phyloP scores from a whole-genome alignment of 2,329 filamentous ascomycete species.

The Xylariaceae sp. region DNA sequence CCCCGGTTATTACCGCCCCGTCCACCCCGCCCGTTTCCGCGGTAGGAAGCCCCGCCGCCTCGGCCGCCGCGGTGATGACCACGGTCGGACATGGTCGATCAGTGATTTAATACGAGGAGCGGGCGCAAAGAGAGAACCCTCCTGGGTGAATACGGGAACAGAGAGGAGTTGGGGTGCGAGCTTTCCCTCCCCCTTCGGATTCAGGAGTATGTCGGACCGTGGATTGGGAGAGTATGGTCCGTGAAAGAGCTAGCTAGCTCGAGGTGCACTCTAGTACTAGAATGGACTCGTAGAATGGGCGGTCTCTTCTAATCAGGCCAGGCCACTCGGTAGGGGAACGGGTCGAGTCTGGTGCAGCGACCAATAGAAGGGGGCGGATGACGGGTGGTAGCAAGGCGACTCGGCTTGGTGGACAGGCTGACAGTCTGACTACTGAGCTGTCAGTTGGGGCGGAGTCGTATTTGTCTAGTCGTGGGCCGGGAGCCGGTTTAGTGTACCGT shows the following conservation, averaged over 20 bases:
- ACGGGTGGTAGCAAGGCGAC: neutral
- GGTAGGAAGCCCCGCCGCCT: constrained; percentile 37
- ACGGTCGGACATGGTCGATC: constrained; percentile 46
- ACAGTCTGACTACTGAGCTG: neutral
- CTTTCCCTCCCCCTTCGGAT: neutral
- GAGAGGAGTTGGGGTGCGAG: too few relatives aligned
- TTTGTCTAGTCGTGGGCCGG: neutral
- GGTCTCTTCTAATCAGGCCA: too few relatives aligned
- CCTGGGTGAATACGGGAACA: neutral
- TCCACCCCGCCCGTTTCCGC: constrained; percentile 37
- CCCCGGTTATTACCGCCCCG: constrained; percentile 27
- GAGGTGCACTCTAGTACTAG: neutral
- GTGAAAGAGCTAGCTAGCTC: neutral
- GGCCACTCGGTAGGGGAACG: neutral
- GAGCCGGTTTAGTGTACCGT: neutral
- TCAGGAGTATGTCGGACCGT: neutral
- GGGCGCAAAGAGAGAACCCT: neutral
- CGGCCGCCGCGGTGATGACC: constrained; percentile 44
- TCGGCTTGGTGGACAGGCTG: neutral
- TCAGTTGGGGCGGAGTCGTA: neutral
- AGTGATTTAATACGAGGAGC: constrained; percentile 9
- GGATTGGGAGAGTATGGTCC: neutral
- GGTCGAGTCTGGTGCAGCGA: constrained; percentile 3
- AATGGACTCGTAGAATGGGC: constrained; percentile 7
- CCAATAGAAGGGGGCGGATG: constrained; percentile 4